Percentiles rank a stretch among this genome's conserved stretches.
phyloP scores from a whole-genome alignment of 768 basidiomycete genomes.

The Naematelia aurantialba region DNA sequence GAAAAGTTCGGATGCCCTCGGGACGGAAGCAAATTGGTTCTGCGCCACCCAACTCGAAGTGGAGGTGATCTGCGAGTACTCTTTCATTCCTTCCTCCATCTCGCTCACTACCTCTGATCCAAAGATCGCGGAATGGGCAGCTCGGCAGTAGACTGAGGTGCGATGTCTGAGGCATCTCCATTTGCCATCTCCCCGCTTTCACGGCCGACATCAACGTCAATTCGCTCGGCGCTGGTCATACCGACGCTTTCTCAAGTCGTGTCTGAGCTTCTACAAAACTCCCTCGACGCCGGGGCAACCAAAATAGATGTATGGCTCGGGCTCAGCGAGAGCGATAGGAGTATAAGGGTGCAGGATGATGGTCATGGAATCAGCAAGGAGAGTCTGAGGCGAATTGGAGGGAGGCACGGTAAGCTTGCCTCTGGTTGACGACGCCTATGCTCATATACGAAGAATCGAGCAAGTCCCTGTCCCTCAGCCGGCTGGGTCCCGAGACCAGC shows the following conservation, averaged over 20 bases:
- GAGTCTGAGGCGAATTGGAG: conserved; percentile 59
- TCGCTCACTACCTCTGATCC: not conserved
- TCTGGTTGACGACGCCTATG: not conserved
- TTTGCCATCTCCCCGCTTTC: conserved; percentile 54
- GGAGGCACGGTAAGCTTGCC: conserved; percentile 64
- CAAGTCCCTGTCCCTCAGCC: not conserved
- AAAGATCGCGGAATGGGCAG: not conserved
- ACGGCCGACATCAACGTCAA: conserved; percentile 59
- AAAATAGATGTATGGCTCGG: conserved; percentile 70
- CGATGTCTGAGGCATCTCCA: not conserved
- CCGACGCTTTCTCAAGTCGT: conserved; percentile 75
- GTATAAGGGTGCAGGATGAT: conserved; percentile 80
- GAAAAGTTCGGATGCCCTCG: not conserved
- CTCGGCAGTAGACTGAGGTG: not conserved
- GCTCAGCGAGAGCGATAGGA: conserved; percentile 63
- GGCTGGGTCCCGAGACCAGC: not conserved
- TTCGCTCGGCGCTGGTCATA: conserved; percentile 79
- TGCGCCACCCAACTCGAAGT: not conserved
- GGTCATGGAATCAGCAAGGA: conserved; percentile 70
- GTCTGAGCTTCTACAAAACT: conserved; percentile 83
- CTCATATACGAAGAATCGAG: conserved; percentile 12
- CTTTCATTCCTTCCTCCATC: not conserved
- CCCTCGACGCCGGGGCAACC: conserved; percentile 72
- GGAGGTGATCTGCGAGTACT: not conserved
- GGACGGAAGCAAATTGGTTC: not conserved